phyloP scores from a whole-genome alignment of 495 filamentous ascomycete genomes.

The Physcia stellaris region DNA sequence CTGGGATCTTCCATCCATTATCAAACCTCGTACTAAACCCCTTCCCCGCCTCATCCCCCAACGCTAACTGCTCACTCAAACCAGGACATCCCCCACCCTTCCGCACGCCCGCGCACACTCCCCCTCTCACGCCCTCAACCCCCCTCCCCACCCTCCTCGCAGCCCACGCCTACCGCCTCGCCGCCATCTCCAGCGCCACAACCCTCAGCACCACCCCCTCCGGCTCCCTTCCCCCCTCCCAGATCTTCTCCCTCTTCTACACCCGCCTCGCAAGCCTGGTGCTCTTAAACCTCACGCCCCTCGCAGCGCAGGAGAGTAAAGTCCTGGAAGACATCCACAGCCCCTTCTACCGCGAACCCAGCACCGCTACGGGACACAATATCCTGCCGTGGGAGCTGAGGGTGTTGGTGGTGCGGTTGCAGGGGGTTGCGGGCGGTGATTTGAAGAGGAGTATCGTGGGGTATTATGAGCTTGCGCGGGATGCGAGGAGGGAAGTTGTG shows the following conservation, averaged over 20 bases:
- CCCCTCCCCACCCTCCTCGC: conserved; percentile 40
- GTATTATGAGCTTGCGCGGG: conserved; percentile 75
- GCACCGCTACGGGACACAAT: conserved; percentile 20
- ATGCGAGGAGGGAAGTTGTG: conserved; percentile 46
- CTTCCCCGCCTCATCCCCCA: no score
- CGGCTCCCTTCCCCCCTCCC: conserved; percentile 34
- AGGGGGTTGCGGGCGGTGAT: conserved; percentile 74
- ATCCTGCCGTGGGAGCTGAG: conserved; percentile 71
- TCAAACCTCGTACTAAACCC: conserved; percentile 4
- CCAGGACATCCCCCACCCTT: conserved; percentile 40
- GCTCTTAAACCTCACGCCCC: conserved; percentile 49
- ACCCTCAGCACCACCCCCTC: conserved; percentile 45
- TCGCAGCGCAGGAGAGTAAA: conserved; percentile 80
- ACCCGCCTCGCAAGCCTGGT: conserved; percentile 72
- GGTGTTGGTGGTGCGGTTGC: conserved; percentile 65
- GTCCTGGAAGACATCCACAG: conserved; percentile 67
- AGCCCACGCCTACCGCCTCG: conserved; percentile 53
- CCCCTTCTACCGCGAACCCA: conserved; percentile 49
- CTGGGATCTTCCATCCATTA: conserved; percentile 56
- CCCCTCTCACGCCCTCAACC: conserved; percentile 27
- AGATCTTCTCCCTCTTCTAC: conserved; percentile 73
- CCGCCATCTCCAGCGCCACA: conserved; percentile 57
- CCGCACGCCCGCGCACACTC: conserved; percentile 29
- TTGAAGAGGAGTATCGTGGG: conserved; percentile 70
- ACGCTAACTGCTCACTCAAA: conserved; percentile 5